Conservation (phyloP, 129 eudicot species). For the Centaurea solstitialis region DNA sequence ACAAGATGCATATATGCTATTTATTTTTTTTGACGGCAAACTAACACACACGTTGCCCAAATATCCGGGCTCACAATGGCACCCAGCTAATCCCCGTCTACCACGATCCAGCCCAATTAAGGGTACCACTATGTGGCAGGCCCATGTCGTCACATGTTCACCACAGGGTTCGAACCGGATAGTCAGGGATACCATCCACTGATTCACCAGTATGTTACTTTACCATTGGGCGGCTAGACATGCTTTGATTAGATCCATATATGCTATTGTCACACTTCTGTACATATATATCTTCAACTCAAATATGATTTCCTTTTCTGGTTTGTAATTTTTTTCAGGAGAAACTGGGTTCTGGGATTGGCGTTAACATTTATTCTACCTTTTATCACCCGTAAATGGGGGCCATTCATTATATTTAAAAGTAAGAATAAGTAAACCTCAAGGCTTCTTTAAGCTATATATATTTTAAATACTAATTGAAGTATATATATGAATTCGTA, state of each 20-base stretch:
- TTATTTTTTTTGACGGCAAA: no score
- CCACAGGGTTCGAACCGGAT: no score
- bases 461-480: no score
- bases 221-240: no score
- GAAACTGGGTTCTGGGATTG: conserved; percentile 43
- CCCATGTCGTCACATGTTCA: no score
- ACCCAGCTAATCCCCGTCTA: no score
- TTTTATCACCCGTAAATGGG: conserved; percentile 46
- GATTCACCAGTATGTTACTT: no score
- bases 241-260: not conserved
- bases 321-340: conserved; percentile 8
- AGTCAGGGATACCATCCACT: no score
- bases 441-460: not conserved
- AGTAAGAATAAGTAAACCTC: not conserved
- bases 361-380: conserved; percentile 37
- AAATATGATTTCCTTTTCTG: not conserved
- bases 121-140: no score
- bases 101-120: no score
- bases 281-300: not conserved
- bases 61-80: no score
- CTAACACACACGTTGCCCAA: no score
- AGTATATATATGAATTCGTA: not conserved
- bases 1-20: not conserved
- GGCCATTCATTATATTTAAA: conserved; percentile 11
- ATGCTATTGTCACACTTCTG: not conserved